Evolutionary conservation across 208 protist genomes (phyloP).

Genomic region (Phytomonas francai): DNA sequence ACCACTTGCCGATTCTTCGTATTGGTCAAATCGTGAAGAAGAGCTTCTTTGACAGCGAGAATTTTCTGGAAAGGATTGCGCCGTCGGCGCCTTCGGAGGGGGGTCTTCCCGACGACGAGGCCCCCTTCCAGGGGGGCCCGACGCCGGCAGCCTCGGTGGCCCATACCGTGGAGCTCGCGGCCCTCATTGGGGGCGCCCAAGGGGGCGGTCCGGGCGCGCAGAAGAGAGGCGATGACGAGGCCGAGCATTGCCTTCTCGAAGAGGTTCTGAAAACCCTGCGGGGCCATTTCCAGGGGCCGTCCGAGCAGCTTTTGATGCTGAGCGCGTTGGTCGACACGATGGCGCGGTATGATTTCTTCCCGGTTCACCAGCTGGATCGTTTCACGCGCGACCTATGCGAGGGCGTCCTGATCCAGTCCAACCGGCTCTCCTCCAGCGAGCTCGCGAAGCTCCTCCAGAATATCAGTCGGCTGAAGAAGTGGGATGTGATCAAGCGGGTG

Average conservation of each 20-base stretch:
- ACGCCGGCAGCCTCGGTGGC: background rate
- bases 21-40: slow-evolving; percentile 16
- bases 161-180: background rate
- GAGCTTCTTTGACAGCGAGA: slow-evolving; percentile 17
- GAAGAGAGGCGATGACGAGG: background rate
- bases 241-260: background rate
- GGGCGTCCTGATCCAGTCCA: slow-evolving; percentile 21
- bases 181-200: background rate
- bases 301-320: slow-evolving; percentile 8
- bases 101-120: background rate
- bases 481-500: slow-evolving; percentile 9
- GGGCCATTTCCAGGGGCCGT: background rate
- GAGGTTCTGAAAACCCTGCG: slow-evolving; percentile 1
- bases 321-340: background rate
- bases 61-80: background rate
- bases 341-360: background rate
- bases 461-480: slow-evolving; percentile 39
- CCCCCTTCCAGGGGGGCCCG: no score
- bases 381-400: slow-evolving; percentile 15
- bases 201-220: background rate
- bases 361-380: background rate
- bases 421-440: slow-evolving; percentile 40
- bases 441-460: slow-evolving; percentile 54
- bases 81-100: background rate
- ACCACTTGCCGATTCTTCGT: slow-evolving; percentile 26